Evolutionary conservation across 2,329 filamentous ascomycete genomes (phyloP), one percentile per base, ranked within the genome.

Genomic region (Penicillium decumbens): DNA sequence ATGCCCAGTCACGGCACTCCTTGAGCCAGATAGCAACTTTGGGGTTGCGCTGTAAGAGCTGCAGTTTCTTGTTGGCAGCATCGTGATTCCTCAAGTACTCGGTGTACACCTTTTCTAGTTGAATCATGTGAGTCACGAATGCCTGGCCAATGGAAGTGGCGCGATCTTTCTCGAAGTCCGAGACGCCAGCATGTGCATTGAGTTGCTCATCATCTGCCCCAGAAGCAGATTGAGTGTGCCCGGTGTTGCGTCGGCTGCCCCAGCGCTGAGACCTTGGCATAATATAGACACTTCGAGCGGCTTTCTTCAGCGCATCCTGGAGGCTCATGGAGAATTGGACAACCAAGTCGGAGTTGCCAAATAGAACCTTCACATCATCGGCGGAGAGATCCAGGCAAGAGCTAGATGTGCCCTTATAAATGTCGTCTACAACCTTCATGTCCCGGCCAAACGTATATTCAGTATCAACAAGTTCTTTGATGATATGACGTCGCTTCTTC

Each of bases 401-500:
- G 58, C 87, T 84, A 1, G 89, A 88, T 0, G 93, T 97, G 38
- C 89, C 90, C 70, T 95, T 95, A 77, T 97, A 98, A 47, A 98
- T 97, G 65, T 97, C 91, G 64, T 95, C 89, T 2, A 95, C 87
- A 45, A 98, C 92, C 67, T 91, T 95, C 89, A 98, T 92, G 67
- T 98, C 93, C 56, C 89, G 83, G 49, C 95, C 84, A 70, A 95
- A 97, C 5, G 86, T 84, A 41, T 89, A 84, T 67, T 98, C 93
- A 0, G 93, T 98, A 63, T 96, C 90, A 40, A 96, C 80, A 32
- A 98, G 76, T 69, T 98, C 93, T 65, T 92, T 91, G 62, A 97
- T 86, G 41, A 95, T 83, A 66, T 95, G 83, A 47, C 86, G 83
- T 18, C 93, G 86, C 65, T 92, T 87, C 43, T 82, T 81, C 7